A percentile compares a stretch with the other conserved stretches of the same genome.
phyloP scores from a whole-genome alignment of 495 filamentous ascomycete species.

The Delitschia confertaspora region DNA sequence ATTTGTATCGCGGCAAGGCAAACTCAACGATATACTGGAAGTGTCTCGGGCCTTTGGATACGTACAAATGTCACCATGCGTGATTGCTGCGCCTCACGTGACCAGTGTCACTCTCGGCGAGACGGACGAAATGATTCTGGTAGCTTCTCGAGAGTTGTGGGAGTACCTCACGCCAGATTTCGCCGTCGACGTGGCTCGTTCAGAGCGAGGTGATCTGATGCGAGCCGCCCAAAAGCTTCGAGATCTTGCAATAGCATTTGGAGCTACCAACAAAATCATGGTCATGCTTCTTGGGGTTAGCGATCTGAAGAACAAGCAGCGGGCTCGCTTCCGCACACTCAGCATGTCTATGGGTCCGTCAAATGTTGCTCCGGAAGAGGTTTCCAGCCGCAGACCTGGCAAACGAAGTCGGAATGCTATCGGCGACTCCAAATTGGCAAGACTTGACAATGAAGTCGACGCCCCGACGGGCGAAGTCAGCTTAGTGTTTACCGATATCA shows the following conservation, averaged over 20 bases:
- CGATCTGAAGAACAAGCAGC: constrained; percentile 75
- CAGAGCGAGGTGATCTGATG: constrained; percentile 82
- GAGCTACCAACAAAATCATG: constrained; percentile 90
- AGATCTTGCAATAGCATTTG: constrained; percentile 92
- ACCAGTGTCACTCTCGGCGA: constrained; percentile 70
- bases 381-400: constrained; percentile 48
- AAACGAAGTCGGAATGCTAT: constrained; percentile 60
- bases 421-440: constrained; percentile 68
- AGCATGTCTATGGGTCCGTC: constrained; percentile 74
- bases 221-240: constrained; percentile 90
- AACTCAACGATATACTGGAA: constrained; percentile 80
- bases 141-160: constrained; percentile 90
- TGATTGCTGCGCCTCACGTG: constrained; percentile 85
- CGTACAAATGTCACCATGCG: constrained; percentile 79
- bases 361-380: constrained; percentile 58
- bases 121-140: constrained; percentile 85
- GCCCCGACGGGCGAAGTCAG: constrained; percentile 82
- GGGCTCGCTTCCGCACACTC: constrained; percentile 59
- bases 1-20: constrained; percentile 88
- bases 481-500: constrained; percentile 98
- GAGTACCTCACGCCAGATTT: constrained; percentile 81
- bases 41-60: constrained; percentile 95
- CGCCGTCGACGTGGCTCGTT: constrained; percentile 82
- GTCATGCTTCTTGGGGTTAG: constrained; percentile 93
- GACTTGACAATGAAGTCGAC: constrained; percentile 81